Percentiles rank a stretch among this genome's conserved stretches.
These are phyloP conservation scores for Pseudopediastrum boryanum DNA, from an alignment of 139 green algal genomes.

Conservation along the genomic window DNA sequence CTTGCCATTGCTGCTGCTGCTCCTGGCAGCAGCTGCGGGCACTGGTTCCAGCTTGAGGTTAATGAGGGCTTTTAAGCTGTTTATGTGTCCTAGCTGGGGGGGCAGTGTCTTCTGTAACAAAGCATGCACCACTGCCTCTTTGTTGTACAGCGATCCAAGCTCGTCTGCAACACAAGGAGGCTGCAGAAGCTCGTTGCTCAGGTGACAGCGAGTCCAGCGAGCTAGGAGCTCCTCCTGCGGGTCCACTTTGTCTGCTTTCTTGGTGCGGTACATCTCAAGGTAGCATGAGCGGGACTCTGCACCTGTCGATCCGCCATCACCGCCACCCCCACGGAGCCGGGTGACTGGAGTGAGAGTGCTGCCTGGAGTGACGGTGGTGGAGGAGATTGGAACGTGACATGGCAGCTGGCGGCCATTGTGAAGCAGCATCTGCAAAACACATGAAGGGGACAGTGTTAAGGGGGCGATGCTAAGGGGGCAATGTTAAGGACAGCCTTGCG, in stretches of 20 bases:
- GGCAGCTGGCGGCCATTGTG: slow-evolving; percentile 15
- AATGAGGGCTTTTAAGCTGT: slow-evolving; percentile 65
- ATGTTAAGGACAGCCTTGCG: background rate
- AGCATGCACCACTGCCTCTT: slow-evolving; percentile 54
- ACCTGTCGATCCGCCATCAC: slow-evolving; percentile 90
- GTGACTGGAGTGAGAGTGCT: slow-evolving; percentile 18
- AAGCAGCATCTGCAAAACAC: slow-evolving; percentile 7
- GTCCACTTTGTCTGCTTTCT: slow-evolving; percentile 80
- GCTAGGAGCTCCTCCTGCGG: slow-evolving; percentile 73
- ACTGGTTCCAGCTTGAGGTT: slow-evolving; percentile 67
- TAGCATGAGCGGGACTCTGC: slow-evolving; percentile 86
- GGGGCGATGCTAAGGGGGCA: background rate
- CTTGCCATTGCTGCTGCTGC: background rate
- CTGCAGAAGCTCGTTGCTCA: slow-evolving; percentile 71
- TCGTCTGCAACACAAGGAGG: slow-evolving; percentile 81
- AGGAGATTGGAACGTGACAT: background rate
- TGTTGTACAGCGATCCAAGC: slow-evolving; percentile 64
- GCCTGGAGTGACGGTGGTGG: slow-evolving; percentile 8
- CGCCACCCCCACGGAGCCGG: slow-evolving; percentile 41
- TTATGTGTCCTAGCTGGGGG: slow-evolving; percentile 69
- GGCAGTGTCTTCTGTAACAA: slow-evolving; percentile 78
- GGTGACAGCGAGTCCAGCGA: slow-evolving; percentile 77
- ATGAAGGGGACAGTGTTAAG: background rate
- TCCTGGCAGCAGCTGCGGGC: background rate
- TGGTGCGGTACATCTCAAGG: slow-evolving; percentile 89